Conservation (phyloP, 345 rosid species). For the Chamaenerion angustifolium region DNA sequence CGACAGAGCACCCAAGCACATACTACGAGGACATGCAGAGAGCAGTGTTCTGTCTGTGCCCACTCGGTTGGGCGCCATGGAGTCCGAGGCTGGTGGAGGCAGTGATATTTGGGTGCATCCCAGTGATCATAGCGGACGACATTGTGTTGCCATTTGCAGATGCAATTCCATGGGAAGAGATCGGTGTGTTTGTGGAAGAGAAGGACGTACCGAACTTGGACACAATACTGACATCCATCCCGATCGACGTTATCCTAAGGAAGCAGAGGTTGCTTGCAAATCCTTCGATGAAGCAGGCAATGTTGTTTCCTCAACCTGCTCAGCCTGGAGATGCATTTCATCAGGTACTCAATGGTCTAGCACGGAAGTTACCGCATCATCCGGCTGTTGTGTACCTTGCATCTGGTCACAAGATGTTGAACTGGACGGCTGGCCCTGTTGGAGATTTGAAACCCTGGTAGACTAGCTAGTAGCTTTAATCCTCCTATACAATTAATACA, state of each 20-base stretch:
- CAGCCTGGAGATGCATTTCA: conserved; percentile 95
- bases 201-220: conserved; percentile 84
- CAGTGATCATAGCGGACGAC: conserved; percentile 97
- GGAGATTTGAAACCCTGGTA: conserved; percentile 98
- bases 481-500: no score
- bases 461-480: not conserved
- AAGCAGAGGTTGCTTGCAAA: conserved; percentile 93
- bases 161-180: conserved; percentile 98
- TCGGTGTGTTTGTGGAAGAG: conserved; percentile 90
- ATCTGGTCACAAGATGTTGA: conserved; percentile 50
- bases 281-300: conserved; percentile 96
- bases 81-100: conserved; percentile 98
- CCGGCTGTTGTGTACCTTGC: conserved; percentile 38
- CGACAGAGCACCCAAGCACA: conserved; percentile 92
- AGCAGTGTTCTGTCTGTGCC: conserved; percentile 91
- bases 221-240: conserved; percentile 79
- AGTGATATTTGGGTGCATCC: conserved; percentile 96
- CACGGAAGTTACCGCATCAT: conserved; percentile 80
- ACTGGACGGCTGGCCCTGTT: conserved; percentile 92
- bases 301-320: conserved; percentile 91
- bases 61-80: conserved; percentile 99
- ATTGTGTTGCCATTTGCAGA: conserved; percentile 92
- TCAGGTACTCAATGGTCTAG: conserved; percentile 90
- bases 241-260: conserved; percentile 70
- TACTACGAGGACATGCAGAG: conserved; percentile 98